These are phyloP conservation scores for Yarrowia hollandica DNA, from an alignment of 805 yeast species.

Conservation along the genomic window DNA sequence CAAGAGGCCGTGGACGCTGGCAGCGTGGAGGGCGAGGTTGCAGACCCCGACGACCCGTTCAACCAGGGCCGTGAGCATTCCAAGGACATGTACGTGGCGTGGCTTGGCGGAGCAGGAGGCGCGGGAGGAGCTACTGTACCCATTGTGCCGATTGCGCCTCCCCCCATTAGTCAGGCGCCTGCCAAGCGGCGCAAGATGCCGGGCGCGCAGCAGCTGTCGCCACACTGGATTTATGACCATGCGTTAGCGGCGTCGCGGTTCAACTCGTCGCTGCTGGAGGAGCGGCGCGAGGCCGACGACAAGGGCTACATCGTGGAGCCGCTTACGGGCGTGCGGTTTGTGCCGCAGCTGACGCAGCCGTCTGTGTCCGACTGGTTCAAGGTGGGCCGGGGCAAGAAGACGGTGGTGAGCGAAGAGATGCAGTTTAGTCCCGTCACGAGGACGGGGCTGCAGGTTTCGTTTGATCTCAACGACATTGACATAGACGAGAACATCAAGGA, in stretches of 20 bases:
- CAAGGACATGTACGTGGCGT: slow-evolving; percentile 54
- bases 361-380: slow-evolving; percentile 42
- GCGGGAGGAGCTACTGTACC: slow-evolving; percentile 40
- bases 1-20: slow-evolving; percentile 54
- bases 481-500: slow-evolving; percentile 54
- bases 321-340: slow-evolving; percentile 47
- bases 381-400: slow-evolving; percentile 40
- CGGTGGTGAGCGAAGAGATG: slow-evolving; percentile 37
- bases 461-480: slow-evolving; percentile 55
- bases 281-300: slow-evolving; percentile 50
- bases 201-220: slow-evolving; percentile 33
- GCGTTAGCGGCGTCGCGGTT: slow-evolving; percentile 74
- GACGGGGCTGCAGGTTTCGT: slow-evolving; percentile 72
- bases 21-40: slow-evolving; percentile 67
- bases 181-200: slow-evolving; percentile 5
- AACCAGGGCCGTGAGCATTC: slow-evolving; percentile 48
- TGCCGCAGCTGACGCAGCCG: slow-evolving; percentile 78
- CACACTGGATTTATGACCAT: slow-evolving; percentile 81
- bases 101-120: slow-evolving; percentile 49
- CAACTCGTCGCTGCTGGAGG: slow-evolving; percentile 61
- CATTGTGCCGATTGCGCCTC: slow-evolving; percentile 31
- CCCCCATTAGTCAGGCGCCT: slow-evolving; percentile 36
- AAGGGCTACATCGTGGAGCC: slow-evolving; percentile 52
- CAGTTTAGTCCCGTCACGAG: slow-evolving; percentile 48
- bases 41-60: slow-evolving; percentile 60